phyloP scores from a whole-genome alignment of 441 rosid species.

The Eruca vesicaria region DNA sequence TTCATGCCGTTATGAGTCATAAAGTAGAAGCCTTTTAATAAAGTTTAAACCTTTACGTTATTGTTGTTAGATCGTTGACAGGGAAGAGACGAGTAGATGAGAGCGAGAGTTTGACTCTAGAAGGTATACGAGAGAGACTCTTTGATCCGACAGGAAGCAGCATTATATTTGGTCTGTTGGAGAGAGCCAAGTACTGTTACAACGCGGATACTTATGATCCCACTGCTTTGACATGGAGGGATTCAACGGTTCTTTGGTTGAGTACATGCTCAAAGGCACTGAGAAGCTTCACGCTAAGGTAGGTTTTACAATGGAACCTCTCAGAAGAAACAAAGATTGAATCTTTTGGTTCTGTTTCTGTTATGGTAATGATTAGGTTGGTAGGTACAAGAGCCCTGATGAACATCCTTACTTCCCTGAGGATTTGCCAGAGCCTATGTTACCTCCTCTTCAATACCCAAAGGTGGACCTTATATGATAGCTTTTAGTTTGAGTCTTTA shows the following conservation, averaged over 20 bases:
- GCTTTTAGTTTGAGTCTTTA: background rate
- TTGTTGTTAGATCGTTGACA: constrained; percentile 42
- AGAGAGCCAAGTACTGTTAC: constrained; percentile 79
- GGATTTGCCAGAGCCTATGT: constrained; percentile 65
- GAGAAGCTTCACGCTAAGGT: constrained; percentile 92
- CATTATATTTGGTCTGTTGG: constrained; percentile 76
- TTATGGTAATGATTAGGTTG: constrained; percentile 44
- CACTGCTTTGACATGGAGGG: constrained; percentile 69
- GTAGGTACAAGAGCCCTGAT: constrained; percentile 90
- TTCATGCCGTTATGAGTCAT: constrained; percentile 40
- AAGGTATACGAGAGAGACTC: constrained; percentile 70
- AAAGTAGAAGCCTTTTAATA: constrained; percentile 15
- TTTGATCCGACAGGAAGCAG: constrained; percentile 87
- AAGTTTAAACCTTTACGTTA: background rate
- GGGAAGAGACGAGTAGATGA: constrained; percentile 67
- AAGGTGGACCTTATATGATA: constrained; percentile 37
- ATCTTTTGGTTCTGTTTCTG: constrained; percentile 2
- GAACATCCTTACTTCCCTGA: constrained; percentile 86
- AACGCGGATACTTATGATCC: constrained; percentile 84
- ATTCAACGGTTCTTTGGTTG: constrained; percentile 80
- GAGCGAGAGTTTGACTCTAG: constrained; percentile 76
- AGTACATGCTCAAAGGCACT: constrained; percentile 74
- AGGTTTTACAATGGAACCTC: background rate
- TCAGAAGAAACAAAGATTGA: background rate
- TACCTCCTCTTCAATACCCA: constrained; percentile 87